Percentiles rank a stretch among this genome's conserved stretches.
These are phyloP conservation scores for Tetracentron sinense DNA, from an alignment of 164 flowering plant genomes.

Conservation along the genomic window DNA sequence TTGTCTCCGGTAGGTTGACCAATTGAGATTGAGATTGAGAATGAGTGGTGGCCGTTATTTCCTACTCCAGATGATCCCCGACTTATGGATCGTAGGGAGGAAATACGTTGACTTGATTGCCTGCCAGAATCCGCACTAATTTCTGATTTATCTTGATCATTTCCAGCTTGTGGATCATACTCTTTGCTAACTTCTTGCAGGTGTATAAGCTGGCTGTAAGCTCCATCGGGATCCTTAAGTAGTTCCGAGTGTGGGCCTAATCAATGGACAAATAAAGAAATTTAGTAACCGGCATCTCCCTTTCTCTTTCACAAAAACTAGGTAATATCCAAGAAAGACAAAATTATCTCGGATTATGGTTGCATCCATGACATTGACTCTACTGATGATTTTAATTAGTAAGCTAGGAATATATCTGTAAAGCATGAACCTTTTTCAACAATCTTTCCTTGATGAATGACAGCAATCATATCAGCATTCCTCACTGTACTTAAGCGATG, in stretches of 20 bases:
- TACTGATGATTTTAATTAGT: neutral
- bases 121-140: slow-evolving; percentile 21
- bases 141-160: slow-evolving; percentile 22
- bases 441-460: slow-evolving; percentile 58
- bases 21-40: slow-evolving; percentile 37
- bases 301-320: neutral
- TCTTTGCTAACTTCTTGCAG: slow-evolving; percentile 44
- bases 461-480: slow-evolving; percentile 62
- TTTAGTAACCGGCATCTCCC: neutral
- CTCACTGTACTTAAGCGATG: slow-evolving; percentile 63
- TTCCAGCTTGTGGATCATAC: slow-evolving; percentile 17
- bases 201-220: slow-evolving; percentile 57
- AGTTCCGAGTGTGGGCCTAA: slow-evolving; percentile 62
- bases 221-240: slow-evolving; percentile 54
- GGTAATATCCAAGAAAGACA: neutral
- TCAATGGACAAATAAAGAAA: neutral
- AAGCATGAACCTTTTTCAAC: slow-evolving; percentile 48
- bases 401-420: neutral
- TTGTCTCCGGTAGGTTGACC: slow-evolving; percentile 27
- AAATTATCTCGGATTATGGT: neutral
- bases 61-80: slow-evolving; percentile 41
- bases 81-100: slow-evolving; percentile 31
- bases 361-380: neutral
- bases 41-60: slow-evolving; percentile 39
- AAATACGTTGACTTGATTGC: slow-evolving; percentile 29